Conservation (phyloP, 768 basidiomycete genomes). For the Termitomyces sp. region DNA sequence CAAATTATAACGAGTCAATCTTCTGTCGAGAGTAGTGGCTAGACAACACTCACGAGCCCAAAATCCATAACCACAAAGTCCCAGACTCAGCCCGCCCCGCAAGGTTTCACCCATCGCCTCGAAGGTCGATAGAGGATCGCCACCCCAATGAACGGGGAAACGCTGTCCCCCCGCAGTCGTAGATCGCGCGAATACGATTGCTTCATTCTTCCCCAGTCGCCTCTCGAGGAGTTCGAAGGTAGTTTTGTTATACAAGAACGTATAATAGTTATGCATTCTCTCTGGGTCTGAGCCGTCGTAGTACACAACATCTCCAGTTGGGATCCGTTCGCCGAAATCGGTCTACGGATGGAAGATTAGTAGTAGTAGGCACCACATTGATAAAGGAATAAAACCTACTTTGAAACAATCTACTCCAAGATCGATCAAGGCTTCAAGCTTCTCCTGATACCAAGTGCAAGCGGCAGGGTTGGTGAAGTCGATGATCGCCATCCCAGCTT, state of each 20-base stretch:
- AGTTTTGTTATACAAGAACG: slow-evolving; percentile 34
- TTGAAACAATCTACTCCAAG: not conserved
- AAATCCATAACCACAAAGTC: slow-evolving; percentile 40
- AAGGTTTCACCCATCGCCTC: slow-evolving; percentile 49
- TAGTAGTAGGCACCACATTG: too few species aligned
- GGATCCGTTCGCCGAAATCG: slow-evolving; percentile 31
- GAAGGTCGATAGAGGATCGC: slow-evolving; percentile 43
- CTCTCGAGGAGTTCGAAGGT: slow-evolving; percentile 38
- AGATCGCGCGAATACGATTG: slow-evolving; percentile 43
- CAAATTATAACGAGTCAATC: not conserved
- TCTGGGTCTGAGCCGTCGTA: slow-evolving; percentile 22
- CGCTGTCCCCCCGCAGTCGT: slow-evolving; percentile 44
- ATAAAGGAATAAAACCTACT: not conserved
- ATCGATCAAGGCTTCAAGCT: slow-evolving; percentile 31
- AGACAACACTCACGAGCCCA: slow-evolving; percentile 28
- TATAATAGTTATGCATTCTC: slow-evolving; percentile 22
- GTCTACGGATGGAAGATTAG: slow-evolving; percentile 13
- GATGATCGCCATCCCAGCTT: slow-evolving; percentile 39
- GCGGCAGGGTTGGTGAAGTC: slow-evolving; percentile 44
- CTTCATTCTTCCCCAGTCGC: slow-evolving; percentile 33
- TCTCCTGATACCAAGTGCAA: slow-evolving; percentile 39
- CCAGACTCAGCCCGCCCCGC: slow-evolving; percentile 39
- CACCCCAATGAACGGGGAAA: slow-evolving; percentile 39
- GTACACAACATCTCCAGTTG: slow-evolving; percentile 35
- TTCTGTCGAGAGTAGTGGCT: not conserved